Evolutionary conservation across 2,329 filamentous ascomycete species (phyloP).

Genomic region (Helminthosporium solani): DNA sequence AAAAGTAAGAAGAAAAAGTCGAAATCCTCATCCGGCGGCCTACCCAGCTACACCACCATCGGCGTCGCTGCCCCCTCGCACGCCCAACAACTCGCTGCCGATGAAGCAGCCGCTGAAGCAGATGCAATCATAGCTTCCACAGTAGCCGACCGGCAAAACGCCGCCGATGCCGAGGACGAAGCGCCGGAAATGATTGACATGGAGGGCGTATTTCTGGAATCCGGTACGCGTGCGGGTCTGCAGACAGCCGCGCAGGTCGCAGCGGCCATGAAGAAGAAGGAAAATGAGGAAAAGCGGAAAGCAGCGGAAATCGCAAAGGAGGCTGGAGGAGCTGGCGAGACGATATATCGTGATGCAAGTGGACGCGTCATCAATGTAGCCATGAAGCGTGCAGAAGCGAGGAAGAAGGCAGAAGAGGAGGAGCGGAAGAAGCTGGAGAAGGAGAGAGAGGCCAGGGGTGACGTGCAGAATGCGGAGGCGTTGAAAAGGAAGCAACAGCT

Average conservation of each 20-base stretch:
- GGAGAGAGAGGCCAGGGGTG: constrained; percentile 73
- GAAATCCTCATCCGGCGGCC: constrained; percentile 5
- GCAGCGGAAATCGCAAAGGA: constrained; percentile 43
- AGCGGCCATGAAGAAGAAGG: constrained; percentile 59
- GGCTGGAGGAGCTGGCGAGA: constrained; percentile 58
- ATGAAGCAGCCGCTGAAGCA: constrained; percentile 73
- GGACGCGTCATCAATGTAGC: constrained; percentile 91
- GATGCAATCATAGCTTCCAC: constrained; percentile 76
- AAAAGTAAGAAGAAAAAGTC: constrained; percentile 64
- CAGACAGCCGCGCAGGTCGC: constrained; percentile 78
- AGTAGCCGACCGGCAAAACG: constrained; percentile 60
- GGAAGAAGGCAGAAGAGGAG: constrained; percentile 74
- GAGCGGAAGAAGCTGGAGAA: constrained; percentile 64
- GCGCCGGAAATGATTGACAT: constrained; percentile 41
- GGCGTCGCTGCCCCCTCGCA: constrained; percentile 54
- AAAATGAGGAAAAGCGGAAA: constrained; percentile 60
- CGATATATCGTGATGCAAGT: constrained; percentile 92
- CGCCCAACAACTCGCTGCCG: constrained; percentile 65
- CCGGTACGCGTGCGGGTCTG: constrained; percentile 82
- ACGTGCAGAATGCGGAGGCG: constrained; percentile 74
- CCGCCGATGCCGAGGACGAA: constrained; percentile 50
- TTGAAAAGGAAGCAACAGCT: constrained; percentile 66
- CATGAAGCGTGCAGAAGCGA: constrained; percentile 84
- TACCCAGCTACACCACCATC: constrained; percentile 67
- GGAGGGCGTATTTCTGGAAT: constrained; percentile 65